A percentile compares a stretch with the other conserved stretches of the same genome.
Evolutionary conservation across 108 stramenopile genomes (phyloP).

Genomic region (Ochromonas danica): DNA sequence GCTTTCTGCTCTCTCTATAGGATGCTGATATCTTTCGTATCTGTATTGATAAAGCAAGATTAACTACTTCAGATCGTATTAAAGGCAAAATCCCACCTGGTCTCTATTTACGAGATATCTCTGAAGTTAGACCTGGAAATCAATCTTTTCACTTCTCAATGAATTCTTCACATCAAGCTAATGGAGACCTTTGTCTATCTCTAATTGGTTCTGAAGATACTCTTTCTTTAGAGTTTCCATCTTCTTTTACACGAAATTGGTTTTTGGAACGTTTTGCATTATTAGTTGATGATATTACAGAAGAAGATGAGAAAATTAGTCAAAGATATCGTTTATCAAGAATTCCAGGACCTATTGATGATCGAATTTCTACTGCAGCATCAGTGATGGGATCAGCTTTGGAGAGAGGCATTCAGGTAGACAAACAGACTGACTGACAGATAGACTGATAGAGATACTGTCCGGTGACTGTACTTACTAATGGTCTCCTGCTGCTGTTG

Average conservation of each 20-base stretch:
- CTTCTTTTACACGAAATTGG: constrained; percentile 27
- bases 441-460: no score
- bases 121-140: constrained; percentile 3
- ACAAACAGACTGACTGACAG: no score
- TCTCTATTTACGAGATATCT: constrained; percentile 32
- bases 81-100: constrained; percentile 26
- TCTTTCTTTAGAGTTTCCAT: constrained; percentile 20
- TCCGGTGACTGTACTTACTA: no score
- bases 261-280: constrained; percentile 6
- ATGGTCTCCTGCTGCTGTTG: no score
- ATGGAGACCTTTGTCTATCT: constrained; percentile 7
- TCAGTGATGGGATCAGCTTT: neutral
- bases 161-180: neutral
- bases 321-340: neutral
- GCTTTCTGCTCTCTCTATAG: neutral
- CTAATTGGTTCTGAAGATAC: constrained; percentile 20
- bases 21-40: constrained; percentile 29
- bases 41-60: constrained; percentile 1
- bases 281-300: constrained; percentile 3
- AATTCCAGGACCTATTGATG: no score
- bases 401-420: neutral
- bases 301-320: neutral
- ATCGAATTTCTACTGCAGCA: neutral
- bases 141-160: neutral
- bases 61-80: neutral